phyloP scores from a whole-genome alignment of 2,329 filamentous ascomycete species.

The Xylogone sp. region DNA sequence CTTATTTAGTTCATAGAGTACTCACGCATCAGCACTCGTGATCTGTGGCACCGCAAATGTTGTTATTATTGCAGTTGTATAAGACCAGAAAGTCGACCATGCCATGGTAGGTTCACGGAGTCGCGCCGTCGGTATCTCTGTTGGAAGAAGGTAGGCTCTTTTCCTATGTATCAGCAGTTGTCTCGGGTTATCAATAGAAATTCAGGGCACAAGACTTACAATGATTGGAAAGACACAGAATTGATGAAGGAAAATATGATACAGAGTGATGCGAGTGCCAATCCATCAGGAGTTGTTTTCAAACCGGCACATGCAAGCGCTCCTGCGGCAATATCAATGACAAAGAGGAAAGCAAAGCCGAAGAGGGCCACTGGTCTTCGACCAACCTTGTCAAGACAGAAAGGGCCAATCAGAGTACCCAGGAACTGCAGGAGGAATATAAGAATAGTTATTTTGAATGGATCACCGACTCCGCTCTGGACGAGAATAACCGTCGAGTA shows the following conservation, averaged over 20 bases:
- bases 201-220: constrained; percentile 12
- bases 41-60: constrained; percentile 33
- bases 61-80: constrained; percentile 34
- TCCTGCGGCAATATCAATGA: constrained; percentile 30
- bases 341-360: constrained; percentile 30
- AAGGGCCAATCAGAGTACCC: constrained; percentile 31
- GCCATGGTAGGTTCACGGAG: constrained; percentile 34
- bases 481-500: constrained; percentile 34
- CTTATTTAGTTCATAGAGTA: not conserved
- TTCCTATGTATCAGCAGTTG: constrained; percentile 6
- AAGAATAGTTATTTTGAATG: constrained; percentile 32
- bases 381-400: constrained; percentile 31
- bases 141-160: constrained; percentile 21
- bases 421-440: constrained; percentile 32
- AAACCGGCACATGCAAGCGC: constrained; percentile 26
- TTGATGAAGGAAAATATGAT: constrained; percentile 36
- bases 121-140: constrained; percentile 32
- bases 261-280: constrained; percentile 28
- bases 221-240: constrained; percentile 31
- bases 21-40: constrained; percentile 10
- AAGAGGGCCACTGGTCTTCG: constrained; percentile 31
- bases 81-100: constrained; percentile 31
- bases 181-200: not conserved
- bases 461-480: constrained; percentile 27
- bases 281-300: constrained; percentile 16